Conservation (phyloP, 2,329 filamentous ascomycete genomes). For the Hansfordia pulvinata region DNA sequence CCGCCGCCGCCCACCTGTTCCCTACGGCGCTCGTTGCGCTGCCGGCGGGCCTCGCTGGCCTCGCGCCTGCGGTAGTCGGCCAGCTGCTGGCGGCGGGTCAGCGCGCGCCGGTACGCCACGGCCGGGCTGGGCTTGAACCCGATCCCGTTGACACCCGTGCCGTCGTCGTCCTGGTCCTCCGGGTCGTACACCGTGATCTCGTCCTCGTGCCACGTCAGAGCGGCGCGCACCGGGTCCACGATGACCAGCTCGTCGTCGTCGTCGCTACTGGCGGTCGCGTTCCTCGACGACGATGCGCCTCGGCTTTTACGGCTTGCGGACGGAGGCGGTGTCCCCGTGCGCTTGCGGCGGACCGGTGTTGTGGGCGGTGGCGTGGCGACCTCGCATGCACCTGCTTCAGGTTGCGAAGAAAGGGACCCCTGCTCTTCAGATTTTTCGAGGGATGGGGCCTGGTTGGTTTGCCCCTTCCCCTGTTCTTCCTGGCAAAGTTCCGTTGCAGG, state of each 20-base stretch:
- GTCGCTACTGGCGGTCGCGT: constrained; percentile 6
- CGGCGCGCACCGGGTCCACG: constrained; percentile 40
- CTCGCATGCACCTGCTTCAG: no score
- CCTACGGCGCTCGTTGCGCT: constrained; percentile 36
- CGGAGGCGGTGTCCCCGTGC: constrained; percentile 13
- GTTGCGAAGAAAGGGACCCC: no score
- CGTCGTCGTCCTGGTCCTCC: constrained; percentile 52
- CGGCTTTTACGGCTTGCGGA: no score
- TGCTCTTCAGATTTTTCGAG: no score
- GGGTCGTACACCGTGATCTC: constrained; percentile 56
- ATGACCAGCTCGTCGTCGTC: constrained; percentile 22
- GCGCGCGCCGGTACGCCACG: constrained; percentile 40
- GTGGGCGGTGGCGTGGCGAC: no score
- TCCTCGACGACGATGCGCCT: constrained; percentile 12
- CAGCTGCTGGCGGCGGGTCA: constrained; percentile 46
- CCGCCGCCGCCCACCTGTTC: constrained; percentile 14
- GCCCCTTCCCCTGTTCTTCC: no score
- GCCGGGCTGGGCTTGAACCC: constrained; percentile 52
- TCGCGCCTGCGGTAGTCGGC: constrained; percentile 48
- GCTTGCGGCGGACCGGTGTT: no score
- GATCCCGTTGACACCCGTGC: constrained; percentile 53
- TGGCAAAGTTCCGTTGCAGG: no score
- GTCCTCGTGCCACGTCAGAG: constrained; percentile 53
- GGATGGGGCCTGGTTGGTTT: no score
- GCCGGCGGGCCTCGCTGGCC: constrained; percentile 43